Conservation (phyloP, 805 yeast genomes). For the Candida sithepensis region DNA sequence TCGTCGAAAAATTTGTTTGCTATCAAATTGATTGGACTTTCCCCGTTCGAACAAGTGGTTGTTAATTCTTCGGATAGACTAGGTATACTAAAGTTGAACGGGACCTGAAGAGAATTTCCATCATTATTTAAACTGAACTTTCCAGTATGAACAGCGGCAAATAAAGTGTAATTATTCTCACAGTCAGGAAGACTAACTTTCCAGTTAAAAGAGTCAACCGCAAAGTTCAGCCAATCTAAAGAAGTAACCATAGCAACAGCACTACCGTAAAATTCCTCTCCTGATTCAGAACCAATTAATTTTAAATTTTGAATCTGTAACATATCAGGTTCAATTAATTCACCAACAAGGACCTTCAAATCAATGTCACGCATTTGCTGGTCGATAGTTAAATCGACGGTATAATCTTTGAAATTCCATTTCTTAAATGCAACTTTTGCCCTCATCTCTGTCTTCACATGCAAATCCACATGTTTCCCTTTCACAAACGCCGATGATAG, state of each 20-base stretch:
- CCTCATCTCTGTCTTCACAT: neutral
- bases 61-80: conserved; percentile 5
- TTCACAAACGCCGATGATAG: neutral
- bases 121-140: neutral
- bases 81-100: conserved; percentile 8
- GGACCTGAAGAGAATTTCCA: neutral
- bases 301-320: neutral
- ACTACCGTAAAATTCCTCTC: conserved; percentile 3
- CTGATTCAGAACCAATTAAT: conserved; percentile 2
- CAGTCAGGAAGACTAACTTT: conserved; percentile 9
- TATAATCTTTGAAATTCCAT: neutral
- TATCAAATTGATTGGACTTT: neutral
- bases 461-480: neutral
- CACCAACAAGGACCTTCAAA: neutral
- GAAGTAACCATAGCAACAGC: neutral
- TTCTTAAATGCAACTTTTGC: neutral
- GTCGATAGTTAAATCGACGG: neutral
- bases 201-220: conserved; percentile 7
- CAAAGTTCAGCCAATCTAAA: neutral
- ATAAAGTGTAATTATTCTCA: neutral
- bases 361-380: neutral
- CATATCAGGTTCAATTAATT: neutral
- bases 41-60: conserved; percentile 4
- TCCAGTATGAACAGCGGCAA: neutral
- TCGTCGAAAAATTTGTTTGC: neutral